A percentile compares a stretch with the other conserved stretches of the same genome.
phyloP scores from a whole-genome alignment of 805 yeast species.

The Wickerhamiella sorbophila region DNA sequence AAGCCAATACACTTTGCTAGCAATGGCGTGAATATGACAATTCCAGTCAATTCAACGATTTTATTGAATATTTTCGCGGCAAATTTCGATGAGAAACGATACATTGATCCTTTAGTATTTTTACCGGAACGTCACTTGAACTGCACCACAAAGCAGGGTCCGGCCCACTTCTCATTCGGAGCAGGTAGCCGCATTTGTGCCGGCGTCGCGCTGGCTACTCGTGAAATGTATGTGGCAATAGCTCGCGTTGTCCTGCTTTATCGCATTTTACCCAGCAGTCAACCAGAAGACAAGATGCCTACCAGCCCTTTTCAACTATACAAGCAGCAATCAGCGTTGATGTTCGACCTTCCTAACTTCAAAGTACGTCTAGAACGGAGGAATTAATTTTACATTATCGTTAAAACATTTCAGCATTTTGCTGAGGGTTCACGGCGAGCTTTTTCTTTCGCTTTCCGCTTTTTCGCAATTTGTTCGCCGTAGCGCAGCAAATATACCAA shows the following conservation, averaged over 20 bases:
- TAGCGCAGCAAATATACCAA: slow-evolving; percentile 4
- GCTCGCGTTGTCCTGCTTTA: slow-evolving; percentile 40
- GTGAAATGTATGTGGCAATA: slow-evolving; percentile 47
- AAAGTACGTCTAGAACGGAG: background rate
- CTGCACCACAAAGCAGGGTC: slow-evolving; percentile 18
- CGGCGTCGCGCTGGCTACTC: slow-evolving; percentile 49
- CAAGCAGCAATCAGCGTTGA: slow-evolving; percentile 40
- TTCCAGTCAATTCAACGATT: slow-evolving; percentile 35
- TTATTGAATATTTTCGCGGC: slow-evolving; percentile 55
- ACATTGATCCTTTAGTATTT: slow-evolving; percentile 19
- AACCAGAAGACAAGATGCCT: slow-evolving; percentile 27
- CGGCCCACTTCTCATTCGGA: slow-evolving; percentile 39
- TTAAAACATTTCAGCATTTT: background rate
- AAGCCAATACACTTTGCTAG: slow-evolving; percentile 29
- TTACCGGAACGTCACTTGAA: slow-evolving; percentile 22
- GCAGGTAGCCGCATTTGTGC: slow-evolving; percentile 61
- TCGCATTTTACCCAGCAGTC: slow-evolving; percentile 34
- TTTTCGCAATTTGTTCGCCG: slow-evolving; percentile 1
- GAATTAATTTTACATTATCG: background rate
- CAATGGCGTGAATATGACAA: slow-evolving; percentile 4
- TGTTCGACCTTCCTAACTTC: slow-evolving; percentile 43
- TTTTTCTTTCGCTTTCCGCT: background rate
- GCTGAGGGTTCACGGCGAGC: background rate
- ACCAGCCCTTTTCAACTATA: slow-evolving; percentile 39
- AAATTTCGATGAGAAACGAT: slow-evolving; percentile 39